Evolutionary conservation across 306 rosid species (phyloP), one percentile per base, ranked within the genome.

Genomic region (Malus asiatica): DNA sequence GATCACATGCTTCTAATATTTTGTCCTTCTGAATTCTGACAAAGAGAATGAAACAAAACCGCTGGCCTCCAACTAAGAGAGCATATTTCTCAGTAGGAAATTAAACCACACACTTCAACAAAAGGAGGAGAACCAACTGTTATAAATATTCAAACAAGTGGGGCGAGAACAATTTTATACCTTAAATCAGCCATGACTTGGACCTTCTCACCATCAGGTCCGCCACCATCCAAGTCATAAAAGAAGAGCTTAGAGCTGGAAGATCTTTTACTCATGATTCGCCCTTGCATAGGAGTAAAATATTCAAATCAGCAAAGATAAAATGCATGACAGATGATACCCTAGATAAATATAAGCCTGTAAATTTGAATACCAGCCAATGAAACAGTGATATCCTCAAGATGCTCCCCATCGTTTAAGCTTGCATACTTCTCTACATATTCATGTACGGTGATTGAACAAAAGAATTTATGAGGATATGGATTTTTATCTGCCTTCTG

Each of bases 111-210:
- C 44, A 48, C 3, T 48, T 48, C 55, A 15, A 48, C 20, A 48
- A 48, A 48, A 48, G 18, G 55, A 48, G 55, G 55, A 48, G 45
- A 48, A 48, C 16, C 20, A 48, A 48, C 20, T 48, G 55, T 48
- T 19, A 57, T 2, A n/a, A n/a, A 57, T 57, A 10, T 4, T 4
- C 62, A 66, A 20, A 65, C 15, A 77, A 3, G 42, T 22, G 3
- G 46, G 19, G 38, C 19, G 55, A 23, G 10, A 64, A 72, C 18
- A 35, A n/a, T 67, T 65, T 1, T 22, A 66, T 85, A 93, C 98
- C 96, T 90, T 51, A 89, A 91, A 86, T 90, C 96, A 14, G 95
- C 88, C 95, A 93, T 89, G 53, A 93, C 96, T 86, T 93, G 98
- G 62, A 90, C 93, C 78, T 93, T 90, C 76, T 57, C 78, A 73